phyloP scores from a whole-genome alignment of 257 asterid genomes.

The Jacaranda mimosifolia region DNA sequence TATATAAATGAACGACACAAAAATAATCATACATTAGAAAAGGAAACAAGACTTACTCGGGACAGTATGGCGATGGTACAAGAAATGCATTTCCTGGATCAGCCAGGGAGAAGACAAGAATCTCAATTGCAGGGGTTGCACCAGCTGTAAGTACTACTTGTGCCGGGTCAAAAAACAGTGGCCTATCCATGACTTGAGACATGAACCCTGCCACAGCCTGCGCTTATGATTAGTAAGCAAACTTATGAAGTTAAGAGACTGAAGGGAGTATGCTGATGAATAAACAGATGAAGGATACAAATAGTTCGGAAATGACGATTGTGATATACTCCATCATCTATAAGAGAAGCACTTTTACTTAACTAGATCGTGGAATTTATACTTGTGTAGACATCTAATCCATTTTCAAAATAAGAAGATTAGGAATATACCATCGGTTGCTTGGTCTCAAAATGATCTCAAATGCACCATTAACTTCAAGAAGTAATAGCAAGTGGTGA shows the following conservation, averaged over 20 bases:
- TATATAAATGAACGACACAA: not conserved
- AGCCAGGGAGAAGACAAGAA: slow-evolving; percentile 69
- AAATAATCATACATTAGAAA: not conserved
- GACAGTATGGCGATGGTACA: slow-evolving; percentile 72
- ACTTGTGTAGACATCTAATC: not conserved
- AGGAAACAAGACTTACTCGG: slow-evolving; percentile 56
- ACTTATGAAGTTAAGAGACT: not conserved
- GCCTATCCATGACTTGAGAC: slow-evolving; percentile 58
- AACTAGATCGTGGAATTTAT: not conserved
- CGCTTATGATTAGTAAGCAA: slow-evolving; percentile 11
- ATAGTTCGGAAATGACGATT: not conserved
- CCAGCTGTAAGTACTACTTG: slow-evolving; percentile 65
- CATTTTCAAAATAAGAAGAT: not conserved
- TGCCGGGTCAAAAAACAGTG: slow-evolving; percentile 56
- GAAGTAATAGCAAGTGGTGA: too few species aligned
- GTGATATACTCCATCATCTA: not conserved
- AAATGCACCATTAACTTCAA: too few species aligned
- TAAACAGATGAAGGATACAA: not conserved
- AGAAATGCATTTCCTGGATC: slow-evolving; percentile 81
- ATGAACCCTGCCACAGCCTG: slow-evolving; percentile 72
- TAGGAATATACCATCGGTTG: not conserved
- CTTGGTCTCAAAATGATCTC: too few species aligned
- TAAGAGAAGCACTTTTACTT: not conserved
- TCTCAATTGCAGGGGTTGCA: slow-evolving; percentile 69
- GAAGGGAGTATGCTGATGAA: not conserved